Conservation (phyloP, 148 eudicot species). For the Beta vulgaris region DNA sequence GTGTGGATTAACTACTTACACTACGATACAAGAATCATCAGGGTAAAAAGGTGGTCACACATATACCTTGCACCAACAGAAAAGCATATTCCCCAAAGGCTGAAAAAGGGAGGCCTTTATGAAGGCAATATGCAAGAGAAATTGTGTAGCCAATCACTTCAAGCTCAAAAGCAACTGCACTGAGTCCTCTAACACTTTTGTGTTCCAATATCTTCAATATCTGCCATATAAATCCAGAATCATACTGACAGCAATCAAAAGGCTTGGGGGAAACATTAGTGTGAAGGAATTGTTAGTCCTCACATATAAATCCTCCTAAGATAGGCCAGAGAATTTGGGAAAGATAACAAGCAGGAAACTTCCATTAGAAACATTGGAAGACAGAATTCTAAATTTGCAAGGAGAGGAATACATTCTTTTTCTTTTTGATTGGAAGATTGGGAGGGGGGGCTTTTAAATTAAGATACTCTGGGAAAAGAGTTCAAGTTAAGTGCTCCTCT, state of each 20-base stretch:
- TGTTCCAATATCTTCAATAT: constrained; percentile 71
- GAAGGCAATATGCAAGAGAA: constrained; percentile 91
- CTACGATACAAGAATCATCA: too few relatives aligned
- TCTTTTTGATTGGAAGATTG: too few relatives aligned
- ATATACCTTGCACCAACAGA: constrained; percentile 77
- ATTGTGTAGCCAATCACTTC: constrained; percentile 95
- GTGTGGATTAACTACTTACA: not conserved
- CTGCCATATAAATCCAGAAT: constrained; percentile 35
- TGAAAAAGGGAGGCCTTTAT: constrained; percentile 94
- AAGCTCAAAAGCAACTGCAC: constrained; percentile 79
- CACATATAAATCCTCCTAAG: not conserved
- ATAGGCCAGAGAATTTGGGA: not conserved
- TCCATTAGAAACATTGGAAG: not conserved
- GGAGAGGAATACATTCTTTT: too few relatives aligned
- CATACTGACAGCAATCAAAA: not conserved
- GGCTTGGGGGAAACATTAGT: not conserved
- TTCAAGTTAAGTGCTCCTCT: too few relatives aligned
- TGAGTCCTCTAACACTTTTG: constrained; percentile 78
- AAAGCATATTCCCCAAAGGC: constrained; percentile 93
- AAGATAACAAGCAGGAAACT: not conserved
- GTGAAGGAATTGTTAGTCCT: not conserved
- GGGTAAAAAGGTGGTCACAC: not conserved
- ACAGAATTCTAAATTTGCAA: not conserved
- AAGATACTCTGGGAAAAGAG: too few relatives aligned
- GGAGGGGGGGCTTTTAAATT: too few relatives aligned